Evolutionary conservation across 495 filamentous ascomycete genomes (phyloP).

Genomic region (Staphylotrichum longicolle): DNA sequence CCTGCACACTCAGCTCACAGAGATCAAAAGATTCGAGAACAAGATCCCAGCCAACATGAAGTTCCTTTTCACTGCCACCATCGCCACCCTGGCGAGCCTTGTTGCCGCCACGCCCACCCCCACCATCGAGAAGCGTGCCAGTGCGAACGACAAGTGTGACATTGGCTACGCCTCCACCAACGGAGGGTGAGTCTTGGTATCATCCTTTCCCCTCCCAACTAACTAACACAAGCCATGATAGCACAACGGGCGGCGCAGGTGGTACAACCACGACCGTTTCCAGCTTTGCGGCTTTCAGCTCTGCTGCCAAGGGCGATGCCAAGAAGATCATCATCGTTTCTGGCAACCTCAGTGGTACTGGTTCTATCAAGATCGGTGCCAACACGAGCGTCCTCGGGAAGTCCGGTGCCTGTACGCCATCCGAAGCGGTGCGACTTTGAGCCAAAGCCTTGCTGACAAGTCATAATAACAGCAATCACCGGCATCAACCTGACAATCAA

Average conservation of each 20-base stretch:
- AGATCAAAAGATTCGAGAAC: too few species aligned
- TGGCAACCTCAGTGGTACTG: constrained; percentile 6
- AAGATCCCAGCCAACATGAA: background rate
- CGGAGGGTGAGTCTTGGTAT: background rate
- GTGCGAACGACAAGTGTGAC: background rate
- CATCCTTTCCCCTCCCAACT: background rate
- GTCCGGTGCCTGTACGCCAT: background rate
- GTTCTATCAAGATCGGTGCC: background rate
- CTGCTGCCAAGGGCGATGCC: constrained; percentile 4
- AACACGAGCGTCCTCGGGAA: constrained; percentile 7
- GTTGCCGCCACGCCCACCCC: constrained; percentile 3
- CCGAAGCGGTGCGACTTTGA: background rate
- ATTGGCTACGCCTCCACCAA: constrained; percentile 9
- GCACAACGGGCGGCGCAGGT: constrained; percentile 7
- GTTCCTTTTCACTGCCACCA: constrained; percentile 8
- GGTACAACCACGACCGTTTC: constrained; percentile 7
- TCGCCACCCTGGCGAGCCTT: constrained; percentile 6
- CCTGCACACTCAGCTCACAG: background rate
- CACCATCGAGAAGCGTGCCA: constrained; percentile 5
- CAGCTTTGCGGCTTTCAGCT: background rate
- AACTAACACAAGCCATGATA: background rate
- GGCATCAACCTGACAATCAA: constrained; percentile 2
- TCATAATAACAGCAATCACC: background rate
- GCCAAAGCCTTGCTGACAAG: background rate
- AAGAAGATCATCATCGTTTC: constrained; percentile 7